A percentile compares a stretch with the other conserved stretches of the same genome.
Evolutionary conservation across 2,329 filamentous ascomycete species (phyloP).

Genomic region (Phyllosticta citribraziliensis): DNA sequence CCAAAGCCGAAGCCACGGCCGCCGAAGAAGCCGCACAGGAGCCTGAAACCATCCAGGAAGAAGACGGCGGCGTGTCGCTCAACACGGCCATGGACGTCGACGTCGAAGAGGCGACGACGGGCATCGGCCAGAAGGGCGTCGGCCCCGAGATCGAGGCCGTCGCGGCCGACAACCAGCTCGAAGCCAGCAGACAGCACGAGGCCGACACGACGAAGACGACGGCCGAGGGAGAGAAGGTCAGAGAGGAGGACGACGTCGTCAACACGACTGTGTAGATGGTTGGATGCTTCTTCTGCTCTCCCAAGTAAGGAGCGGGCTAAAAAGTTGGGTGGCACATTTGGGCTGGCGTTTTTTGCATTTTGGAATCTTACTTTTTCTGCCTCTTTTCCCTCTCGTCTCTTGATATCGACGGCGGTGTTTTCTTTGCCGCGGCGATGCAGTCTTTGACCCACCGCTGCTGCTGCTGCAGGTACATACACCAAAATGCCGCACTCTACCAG

Average conservation of each 20-base stretch:
- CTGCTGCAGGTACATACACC: too few species aligned
- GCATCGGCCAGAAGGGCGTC: background rate
- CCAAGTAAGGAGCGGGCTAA: too few species aligned
- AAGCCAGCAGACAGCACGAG: conserved; percentile 3
- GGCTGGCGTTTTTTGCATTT: too few species aligned
- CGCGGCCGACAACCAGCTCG: conserved; percentile 1
- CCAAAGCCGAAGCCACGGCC: background rate
- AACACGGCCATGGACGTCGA: background rate
- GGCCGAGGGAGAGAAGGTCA: conserved; percentile 2
- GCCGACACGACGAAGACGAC: conserved; percentile 1
- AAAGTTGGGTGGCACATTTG: too few species aligned
- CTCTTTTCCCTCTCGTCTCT: too few species aligned
- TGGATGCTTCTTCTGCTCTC: background rate
- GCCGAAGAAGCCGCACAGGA: background rate
- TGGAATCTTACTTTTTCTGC: too few species aligned
- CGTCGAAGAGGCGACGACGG: background rate
- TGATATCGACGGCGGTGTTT: too few species aligned
- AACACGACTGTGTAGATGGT: conserved; percentile 3
- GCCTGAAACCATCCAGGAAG: background rate
- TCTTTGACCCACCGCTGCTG: too few species aligned
- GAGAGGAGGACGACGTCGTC: conserved; percentile 3
- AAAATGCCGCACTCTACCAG: too few species aligned
- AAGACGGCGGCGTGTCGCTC: background rate
- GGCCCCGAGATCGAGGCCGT: conserved; percentile 1
- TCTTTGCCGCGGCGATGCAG: too few species aligned